These are phyloP conservation scores for Aspergillus persii DNA, from an alignment of 2,329 filamentous ascomycete species.

Conservation along the genomic window DNA sequence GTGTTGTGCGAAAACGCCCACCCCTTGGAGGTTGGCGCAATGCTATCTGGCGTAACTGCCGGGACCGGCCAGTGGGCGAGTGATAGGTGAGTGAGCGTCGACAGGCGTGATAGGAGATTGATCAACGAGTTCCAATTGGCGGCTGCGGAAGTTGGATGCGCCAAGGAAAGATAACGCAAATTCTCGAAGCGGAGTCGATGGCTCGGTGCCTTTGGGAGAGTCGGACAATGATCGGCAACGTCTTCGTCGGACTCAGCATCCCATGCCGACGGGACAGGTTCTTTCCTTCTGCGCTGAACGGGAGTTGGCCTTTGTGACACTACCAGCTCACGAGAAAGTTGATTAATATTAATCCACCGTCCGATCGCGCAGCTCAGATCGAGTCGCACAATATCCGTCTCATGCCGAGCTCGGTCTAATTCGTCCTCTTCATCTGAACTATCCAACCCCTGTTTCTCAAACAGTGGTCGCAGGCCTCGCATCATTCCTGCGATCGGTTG, in stretches of 20 bases:
- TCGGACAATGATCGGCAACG: neutral
- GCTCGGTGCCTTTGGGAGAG: conserved; percentile 22
- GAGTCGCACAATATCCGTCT: conserved; percentile 48
- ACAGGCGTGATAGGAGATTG: conserved; percentile 50
- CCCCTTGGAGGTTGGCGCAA: conserved; percentile 40
- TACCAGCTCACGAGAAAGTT: conserved; percentile 47
- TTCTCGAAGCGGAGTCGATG: conserved; percentile 46
- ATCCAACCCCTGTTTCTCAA: conserved; percentile 27
- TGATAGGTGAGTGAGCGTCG: conserved; percentile 61
- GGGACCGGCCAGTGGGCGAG: conserved; percentile 62
- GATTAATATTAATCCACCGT: conserved; percentile 47
- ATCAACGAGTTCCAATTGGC: conserved; percentile 58
- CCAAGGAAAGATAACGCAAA: conserved; percentile 59
- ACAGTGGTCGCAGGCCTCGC: conserved; percentile 51
- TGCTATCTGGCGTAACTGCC: conserved; percentile 55
- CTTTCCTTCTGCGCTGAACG: conserved; percentile 4
- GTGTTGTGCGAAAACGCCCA: conserved; percentile 46
- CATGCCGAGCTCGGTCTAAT: conserved; percentile 14
- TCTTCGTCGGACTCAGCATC: conserved; percentile 31
- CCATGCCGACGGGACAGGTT: conserved; percentile 40
- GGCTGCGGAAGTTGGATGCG: conserved; percentile 44
- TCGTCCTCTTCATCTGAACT: conserved; percentile 19
- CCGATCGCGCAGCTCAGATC: conserved; percentile 55
- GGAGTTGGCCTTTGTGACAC: conserved; percentile 16
- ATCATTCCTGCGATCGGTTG: conserved; percentile 38